Evolutionary conservation across 768 basidiomycete species (phyloP).

Genomic region (Russula griseocarnosa): DNA sequence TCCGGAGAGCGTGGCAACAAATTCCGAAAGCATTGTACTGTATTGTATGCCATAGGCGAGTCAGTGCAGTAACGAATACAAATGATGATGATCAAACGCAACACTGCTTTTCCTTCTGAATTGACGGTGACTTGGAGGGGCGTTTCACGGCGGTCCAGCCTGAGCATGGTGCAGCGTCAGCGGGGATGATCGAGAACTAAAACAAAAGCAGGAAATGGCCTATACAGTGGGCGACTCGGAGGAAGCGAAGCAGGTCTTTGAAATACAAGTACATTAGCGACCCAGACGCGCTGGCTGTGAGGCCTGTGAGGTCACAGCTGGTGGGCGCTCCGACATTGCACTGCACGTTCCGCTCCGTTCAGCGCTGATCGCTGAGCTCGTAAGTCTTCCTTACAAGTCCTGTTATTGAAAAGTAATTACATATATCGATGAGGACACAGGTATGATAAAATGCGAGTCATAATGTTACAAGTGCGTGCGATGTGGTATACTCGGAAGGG

Average conservation of each 20-base stretch:
- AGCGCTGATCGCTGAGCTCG: neutral
- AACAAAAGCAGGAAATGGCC: neutral
- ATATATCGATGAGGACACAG: constrained; percentile 14
- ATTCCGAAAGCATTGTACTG: too few relatives aligned
- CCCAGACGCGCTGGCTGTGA: neutral
- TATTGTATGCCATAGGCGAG: too few relatives aligned
- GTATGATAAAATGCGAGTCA: constrained; percentile 27
- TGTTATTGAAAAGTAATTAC: constrained; percentile 17
- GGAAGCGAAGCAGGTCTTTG: neutral
- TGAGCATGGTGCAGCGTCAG: neutral
- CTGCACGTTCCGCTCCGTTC: neutral
- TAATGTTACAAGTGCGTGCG: constrained; percentile 29
- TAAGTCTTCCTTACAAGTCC: neutral
- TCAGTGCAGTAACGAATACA: too few relatives aligned
- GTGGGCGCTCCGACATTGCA: neutral
- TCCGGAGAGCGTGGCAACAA: too few relatives aligned
- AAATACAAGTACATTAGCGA: too few relatives aligned
- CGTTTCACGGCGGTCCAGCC: neutral
- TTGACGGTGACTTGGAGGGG: too few relatives aligned
- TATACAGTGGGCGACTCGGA: neutral
- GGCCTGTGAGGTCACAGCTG: too few relatives aligned
- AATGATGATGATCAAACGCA: too few relatives aligned
- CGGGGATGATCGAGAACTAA: too few relatives aligned
- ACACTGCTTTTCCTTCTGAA: neutral
- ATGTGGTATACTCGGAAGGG: constrained; percentile 5